Conservation (phyloP, 495 filamentous ascomycete species). For the Chaetomium tenue region DNA sequence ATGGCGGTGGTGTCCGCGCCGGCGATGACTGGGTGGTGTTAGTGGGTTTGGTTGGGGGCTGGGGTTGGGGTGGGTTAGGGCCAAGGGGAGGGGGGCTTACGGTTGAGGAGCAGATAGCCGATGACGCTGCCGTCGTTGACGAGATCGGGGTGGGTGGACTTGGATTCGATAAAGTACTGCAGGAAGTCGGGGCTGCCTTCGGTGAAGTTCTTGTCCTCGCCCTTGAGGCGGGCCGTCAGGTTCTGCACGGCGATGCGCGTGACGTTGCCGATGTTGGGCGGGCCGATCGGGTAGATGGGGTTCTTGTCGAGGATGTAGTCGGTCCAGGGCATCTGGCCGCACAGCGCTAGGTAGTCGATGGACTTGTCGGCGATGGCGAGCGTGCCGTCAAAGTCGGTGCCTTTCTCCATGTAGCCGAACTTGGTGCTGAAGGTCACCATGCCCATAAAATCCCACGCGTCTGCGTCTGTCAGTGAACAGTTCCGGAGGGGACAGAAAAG, state of each 20-base stretch:
- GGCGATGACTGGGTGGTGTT: constrained; percentile 37
- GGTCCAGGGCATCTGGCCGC: constrained; percentile 36
- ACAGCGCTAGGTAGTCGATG: constrained; percentile 30
- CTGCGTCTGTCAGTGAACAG: constrained; percentile 3
- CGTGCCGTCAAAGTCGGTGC: constrained; percentile 31
- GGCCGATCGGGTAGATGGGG: constrained; percentile 28
- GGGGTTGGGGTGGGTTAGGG: not conserved
- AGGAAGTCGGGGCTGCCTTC: constrained; percentile 30
- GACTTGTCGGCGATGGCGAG: constrained; percentile 27
- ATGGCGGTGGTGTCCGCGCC: constrained; percentile 48
- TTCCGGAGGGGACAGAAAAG: not conserved
- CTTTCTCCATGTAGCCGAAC: constrained; percentile 33
- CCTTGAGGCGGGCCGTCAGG: constrained; percentile 26
- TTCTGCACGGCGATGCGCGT: constrained; percentile 28
- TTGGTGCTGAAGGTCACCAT: constrained; percentile 44
- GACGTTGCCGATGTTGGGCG: constrained; percentile 28
- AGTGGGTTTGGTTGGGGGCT: not conserved
- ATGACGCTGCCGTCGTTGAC: constrained; percentile 30
- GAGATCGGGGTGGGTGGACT: constrained; percentile 30
- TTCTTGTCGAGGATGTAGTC: constrained; percentile 36
- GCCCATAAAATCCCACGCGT: constrained; percentile 46
- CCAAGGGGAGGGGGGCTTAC: constrained; percentile 8
- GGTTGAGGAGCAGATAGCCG: constrained; percentile 37
- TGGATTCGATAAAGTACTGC: constrained; percentile 36
- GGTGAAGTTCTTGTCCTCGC: constrained; percentile 26